Percentiles rank a stretch among this genome's conserved stretches.
Evolutionary conservation across 192 early-diverging fungal genomes (phyloP).

Genomic region (Linnemannia zychae): DNA sequence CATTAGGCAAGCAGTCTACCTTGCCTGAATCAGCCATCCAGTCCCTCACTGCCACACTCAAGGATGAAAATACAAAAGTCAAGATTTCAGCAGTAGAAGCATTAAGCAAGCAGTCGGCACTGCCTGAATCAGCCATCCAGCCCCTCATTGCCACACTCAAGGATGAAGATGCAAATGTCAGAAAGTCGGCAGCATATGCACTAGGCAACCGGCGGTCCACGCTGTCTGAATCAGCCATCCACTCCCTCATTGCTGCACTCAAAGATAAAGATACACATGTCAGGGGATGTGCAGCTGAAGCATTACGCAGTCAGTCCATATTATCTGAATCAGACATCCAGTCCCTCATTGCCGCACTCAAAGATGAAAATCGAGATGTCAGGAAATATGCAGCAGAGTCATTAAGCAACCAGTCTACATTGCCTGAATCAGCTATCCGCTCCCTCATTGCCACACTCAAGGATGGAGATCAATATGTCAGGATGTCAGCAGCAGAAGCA

Average conservation of each 20-base stretch:
- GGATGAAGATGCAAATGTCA: constrained; percentile 7
- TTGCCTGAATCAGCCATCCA: too few species aligned
- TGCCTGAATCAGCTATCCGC: constrained; percentile 7
- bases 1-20: too few species aligned
- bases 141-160: constrained; percentile 20
- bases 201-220: constrained; percentile 15
- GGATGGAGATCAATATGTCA: constrained; percentile 5
- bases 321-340: constrained; percentile 5
- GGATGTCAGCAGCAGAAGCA: background rate
- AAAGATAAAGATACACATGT: background rate
- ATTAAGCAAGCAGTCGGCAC: too few species aligned
- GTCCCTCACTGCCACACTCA: too few species aligned
- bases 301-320: background rate
- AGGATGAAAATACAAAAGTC: too few species aligned
- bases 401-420: constrained; percentile 24
- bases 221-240: constrained; percentile 7
- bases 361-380: constrained; percentile 8
- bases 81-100: too few species aligned
- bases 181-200: background rate
- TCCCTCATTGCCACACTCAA: constrained; percentile 5
- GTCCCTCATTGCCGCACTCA: constrained; percentile 21
- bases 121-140: background rate
- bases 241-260: constrained; percentile 4
- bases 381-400: background rate
- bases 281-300: constrained; percentile 1